Evolutionary conservation across 345 rosid species (phyloP).

Genomic region (Sisymbrium altissimum): DNA sequence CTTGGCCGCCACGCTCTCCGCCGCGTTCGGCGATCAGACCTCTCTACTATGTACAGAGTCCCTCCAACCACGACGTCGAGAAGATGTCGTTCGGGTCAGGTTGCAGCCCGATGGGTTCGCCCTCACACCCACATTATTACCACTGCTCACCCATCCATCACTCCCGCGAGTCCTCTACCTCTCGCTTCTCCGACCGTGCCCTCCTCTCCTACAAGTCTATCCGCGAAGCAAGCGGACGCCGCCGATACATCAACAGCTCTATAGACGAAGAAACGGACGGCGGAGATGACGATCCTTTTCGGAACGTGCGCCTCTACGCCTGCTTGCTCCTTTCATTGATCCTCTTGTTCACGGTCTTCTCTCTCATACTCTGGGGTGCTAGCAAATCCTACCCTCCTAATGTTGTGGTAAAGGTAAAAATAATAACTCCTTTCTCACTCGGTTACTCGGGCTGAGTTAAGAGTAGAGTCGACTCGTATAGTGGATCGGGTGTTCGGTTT

Average conservation of each 20-base stretch:
- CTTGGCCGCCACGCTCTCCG: constrained; percentile 63
- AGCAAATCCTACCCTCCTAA: constrained; percentile 74
- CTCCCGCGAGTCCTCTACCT: constrained; percentile 93
- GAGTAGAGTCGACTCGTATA: neutral
- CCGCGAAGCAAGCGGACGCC: constrained; percentile 26
- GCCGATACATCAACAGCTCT: constrained; percentile 23
- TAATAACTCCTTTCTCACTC: neutral
- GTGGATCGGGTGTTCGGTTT: neutral
- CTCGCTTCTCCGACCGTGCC: constrained; percentile 67
- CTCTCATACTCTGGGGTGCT: constrained; percentile 78
- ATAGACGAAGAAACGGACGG: constrained; percentile 37
- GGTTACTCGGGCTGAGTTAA: constrained; percentile 1
- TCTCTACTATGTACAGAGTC: constrained; percentile 90
- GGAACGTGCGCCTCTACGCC: constrained; percentile 53
- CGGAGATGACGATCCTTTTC: constrained; percentile 26
- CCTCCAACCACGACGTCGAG: constrained; percentile 90
- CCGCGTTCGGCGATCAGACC: constrained; percentile 49
- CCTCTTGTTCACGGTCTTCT: constrained; percentile 56
- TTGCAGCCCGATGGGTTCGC: constrained; percentile 67
- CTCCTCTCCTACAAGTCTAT: constrained; percentile 60
- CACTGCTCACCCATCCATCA: constrained; percentile 92
- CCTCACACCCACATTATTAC: constrained; percentile 68
- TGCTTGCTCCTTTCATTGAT: constrained; percentile 53
- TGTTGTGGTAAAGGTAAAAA: constrained; percentile 59
- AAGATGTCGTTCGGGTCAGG: constrained; percentile 95